These are phyloP conservation scores for Breynia disticha DNA, from an alignment of 441 rosid genomes.

Conservation along the genomic window DNA sequence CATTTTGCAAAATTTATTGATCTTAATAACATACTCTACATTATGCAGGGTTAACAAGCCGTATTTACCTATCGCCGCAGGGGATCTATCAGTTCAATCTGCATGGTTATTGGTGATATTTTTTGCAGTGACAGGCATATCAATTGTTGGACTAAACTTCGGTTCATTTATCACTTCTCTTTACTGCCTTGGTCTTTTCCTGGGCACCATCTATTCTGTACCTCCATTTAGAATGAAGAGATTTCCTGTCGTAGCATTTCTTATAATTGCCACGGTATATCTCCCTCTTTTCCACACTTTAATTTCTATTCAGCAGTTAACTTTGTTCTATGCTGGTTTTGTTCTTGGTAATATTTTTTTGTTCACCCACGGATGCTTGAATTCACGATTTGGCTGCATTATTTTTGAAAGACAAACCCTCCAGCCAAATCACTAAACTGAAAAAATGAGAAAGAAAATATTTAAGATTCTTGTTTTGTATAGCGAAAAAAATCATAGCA, in stretches of 20 bases:
- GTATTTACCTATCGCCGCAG: slow-evolving; percentile 94
- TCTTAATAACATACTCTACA: slow-evolving; percentile 5
- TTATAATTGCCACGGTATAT: slow-evolving; percentile 78
- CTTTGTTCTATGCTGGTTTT: slow-evolving; percentile 3
- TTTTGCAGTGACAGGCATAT: slow-evolving; percentile 66
- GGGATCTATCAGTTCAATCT: slow-evolving; percentile 84
- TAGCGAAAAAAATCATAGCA: not conserved
- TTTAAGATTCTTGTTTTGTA: not conserved
- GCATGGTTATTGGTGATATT: slow-evolving; percentile 82
- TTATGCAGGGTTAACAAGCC: slow-evolving; percentile 95
- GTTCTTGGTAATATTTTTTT: not conserved
- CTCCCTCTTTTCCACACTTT: slow-evolving; percentile 13
- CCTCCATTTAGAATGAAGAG: slow-evolving; percentile 94
- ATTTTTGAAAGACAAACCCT: not conserved
- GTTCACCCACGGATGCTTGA: not conserved
- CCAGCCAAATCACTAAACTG: not conserved
- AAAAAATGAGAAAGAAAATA: not conserved
- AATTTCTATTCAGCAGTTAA: slow-evolving; percentile 2
- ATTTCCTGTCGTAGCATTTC: slow-evolving; percentile 86
- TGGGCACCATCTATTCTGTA: slow-evolving; percentile 92
- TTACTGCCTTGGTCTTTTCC: slow-evolving; percentile 72
- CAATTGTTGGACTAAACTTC: slow-evolving; percentile 66
- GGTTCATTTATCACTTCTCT: slow-evolving; percentile 77
- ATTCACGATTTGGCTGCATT: not conserved
- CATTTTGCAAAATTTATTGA: slow-evolving; percentile 4